Base-by-base conservation (phyloP, 805 yeast species). In the Candida sphagnicola region DNA sequence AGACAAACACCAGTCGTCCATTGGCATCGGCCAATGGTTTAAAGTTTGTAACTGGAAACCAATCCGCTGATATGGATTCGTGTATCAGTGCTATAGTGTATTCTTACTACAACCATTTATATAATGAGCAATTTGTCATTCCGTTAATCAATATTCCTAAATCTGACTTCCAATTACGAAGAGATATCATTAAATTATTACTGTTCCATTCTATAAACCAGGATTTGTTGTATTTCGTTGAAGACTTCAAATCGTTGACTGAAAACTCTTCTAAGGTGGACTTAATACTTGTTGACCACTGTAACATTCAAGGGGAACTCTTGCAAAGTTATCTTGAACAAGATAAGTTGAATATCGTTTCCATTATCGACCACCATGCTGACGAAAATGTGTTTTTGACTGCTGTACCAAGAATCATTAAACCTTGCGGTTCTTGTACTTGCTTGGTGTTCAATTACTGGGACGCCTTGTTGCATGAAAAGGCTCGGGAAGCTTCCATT, bases 31-130 rank as follows among this genome's bases (percentile, higher is more conserved):
- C 62, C 25, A 45, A n/a, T n/a, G n/a, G n/a, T n/a, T n/a, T n/a
- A n/a, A n/a, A 50, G 21, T 52, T 82, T 16, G 90, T 82, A 0
- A 65, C 83, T 0, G 97, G 97, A 1, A 89, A 89, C 53, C 93
- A 88, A 51, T 77, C 93, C 4, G 90, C 93, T 0, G 84, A 91
- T 59, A 65, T 93, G 64, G 99, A 91, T 59, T 90, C 97, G 0
- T 83, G 89, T 23, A 75, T 87, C 2, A 74, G 83, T 39, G 82
- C 97, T 0, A 65, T 93, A 4, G 53, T 84, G 3, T 85, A 80
- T 52, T 80, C 96, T 0, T 87, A 77, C 50, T 71, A 82, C 42
- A 60, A 64, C 19, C 61, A 69, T 38, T 39, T 59, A 17, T 51
- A 48, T 8, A 62, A 65, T 13, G 44, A 54, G 19, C 54, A 53